phyloP scores from a whole-genome alignment of 192 early-diverging fungal species.

The Backusella parvicylindrica region DNA sequence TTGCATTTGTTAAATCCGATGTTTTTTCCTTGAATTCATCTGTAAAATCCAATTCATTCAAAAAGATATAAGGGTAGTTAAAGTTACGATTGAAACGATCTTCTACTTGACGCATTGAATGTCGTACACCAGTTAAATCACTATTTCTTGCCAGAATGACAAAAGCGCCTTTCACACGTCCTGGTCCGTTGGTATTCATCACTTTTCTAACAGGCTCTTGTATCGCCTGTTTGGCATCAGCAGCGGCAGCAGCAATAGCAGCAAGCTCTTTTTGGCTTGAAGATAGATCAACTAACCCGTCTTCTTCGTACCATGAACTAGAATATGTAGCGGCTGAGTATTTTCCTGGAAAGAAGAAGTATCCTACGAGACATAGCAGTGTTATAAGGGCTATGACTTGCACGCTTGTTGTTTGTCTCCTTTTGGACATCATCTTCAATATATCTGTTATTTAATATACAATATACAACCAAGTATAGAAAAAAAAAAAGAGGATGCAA shows the following conservation, averaged over 20 bases:
- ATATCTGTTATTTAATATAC: background rate
- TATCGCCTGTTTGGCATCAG: slow-evolving; percentile 1
- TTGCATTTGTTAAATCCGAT: slow-evolving; percentile 46
- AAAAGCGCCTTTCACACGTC: slow-evolving; percentile 56
- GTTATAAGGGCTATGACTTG: slow-evolving; percentile 2
- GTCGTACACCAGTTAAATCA: slow-evolving; percentile 56
- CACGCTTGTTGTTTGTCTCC: slow-evolving; percentile 14
- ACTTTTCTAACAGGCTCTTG: background rate
- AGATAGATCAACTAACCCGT: background rate
- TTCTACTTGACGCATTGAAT: slow-evolving; percentile 65
- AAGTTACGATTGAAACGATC: slow-evolving; percentile 74
- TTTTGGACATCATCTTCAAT: slow-evolving; percentile 19
- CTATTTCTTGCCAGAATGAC: slow-evolving; percentile 74
- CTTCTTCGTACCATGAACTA: background rate
- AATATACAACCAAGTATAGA: background rate
- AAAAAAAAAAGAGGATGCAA: background rate
- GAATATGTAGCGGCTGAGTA: background rate
- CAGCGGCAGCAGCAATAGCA: background rate
- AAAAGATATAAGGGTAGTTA: slow-evolving; percentile 84
- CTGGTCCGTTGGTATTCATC: background rate
- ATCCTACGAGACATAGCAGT: background rate
- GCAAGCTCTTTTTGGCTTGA: background rate
- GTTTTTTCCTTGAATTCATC: slow-evolving; percentile 60
- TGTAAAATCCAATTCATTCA: slow-evolving; percentile 75
- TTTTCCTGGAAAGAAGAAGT: background rate